phyloP scores from a whole-genome alignment of 2,329 filamentous ascomycete genomes.

The Phialocephala sp. region DNA sequence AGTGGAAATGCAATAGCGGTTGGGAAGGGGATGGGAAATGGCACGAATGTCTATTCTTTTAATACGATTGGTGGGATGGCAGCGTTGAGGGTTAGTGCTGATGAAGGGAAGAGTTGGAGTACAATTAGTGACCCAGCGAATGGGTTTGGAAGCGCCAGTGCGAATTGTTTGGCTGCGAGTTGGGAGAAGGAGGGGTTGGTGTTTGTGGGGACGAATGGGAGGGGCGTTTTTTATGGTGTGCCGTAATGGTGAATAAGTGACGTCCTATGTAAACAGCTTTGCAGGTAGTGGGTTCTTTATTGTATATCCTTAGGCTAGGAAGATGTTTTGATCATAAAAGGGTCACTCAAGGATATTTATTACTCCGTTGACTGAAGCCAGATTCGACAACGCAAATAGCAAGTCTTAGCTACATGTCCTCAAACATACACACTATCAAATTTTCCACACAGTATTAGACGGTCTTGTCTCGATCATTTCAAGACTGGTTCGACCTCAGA shows the following conservation, averaged over 20 bases:
- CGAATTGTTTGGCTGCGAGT: constrained; percentile 21
- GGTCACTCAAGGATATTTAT: too few relatives aligned
- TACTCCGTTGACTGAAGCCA: too few relatives aligned
- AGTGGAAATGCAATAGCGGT: constrained; percentile 15
- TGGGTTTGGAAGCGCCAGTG: constrained; percentile 17
- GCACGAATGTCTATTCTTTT: constrained; percentile 21
- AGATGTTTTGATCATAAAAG: too few relatives aligned
- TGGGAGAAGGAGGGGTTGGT: constrained; percentile 20
- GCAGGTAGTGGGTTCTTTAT: too few relatives aligned
- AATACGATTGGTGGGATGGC: constrained; percentile 2
- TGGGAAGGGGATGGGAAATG: constrained; percentile 15
- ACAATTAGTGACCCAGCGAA: constrained; percentile 11
- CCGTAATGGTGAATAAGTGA: not conserved
- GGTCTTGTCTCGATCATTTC: too few relatives aligned
- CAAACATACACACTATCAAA: too few relatives aligned
- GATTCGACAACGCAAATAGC: too few relatives aligned
- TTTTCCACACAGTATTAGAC: too few relatives aligned
- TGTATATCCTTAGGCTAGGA: too few relatives aligned
- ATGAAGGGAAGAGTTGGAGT: constrained; percentile 16
- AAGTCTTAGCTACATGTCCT: too few relatives aligned
- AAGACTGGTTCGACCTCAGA: too few relatives aligned
- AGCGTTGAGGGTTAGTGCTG: constrained; percentile 10
- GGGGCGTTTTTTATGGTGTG: constrained; percentile 17
- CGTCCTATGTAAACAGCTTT: too few relatives aligned
- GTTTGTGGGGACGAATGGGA: constrained; percentile 22